Conservation (phyloP, 2,329 filamentous ascomycete species). For the Alternaria hordeiaustralica region DNA sequence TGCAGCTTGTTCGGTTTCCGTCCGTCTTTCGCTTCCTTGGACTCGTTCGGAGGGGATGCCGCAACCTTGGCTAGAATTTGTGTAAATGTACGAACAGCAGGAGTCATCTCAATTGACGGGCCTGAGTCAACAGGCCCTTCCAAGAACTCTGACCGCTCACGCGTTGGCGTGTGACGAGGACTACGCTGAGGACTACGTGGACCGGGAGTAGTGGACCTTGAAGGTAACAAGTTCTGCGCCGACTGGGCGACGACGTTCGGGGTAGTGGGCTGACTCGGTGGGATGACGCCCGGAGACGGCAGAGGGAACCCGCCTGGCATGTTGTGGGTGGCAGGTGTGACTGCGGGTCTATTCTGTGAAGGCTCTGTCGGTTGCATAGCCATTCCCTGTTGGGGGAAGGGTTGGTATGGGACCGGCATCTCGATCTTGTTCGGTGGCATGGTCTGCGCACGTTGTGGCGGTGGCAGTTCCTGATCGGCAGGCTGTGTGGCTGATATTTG, state of each 20-base stretch:
- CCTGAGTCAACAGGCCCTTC: slow-evolving; percentile 41
- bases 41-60: slow-evolving; percentile 67
- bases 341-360: slow-evolving; percentile 32
- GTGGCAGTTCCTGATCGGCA: slow-evolving; percentile 10
- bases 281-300: slow-evolving; percentile 51
- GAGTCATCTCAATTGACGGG: slow-evolving; percentile 27
- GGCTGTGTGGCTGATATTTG: slow-evolving; percentile 11
- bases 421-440: slow-evolving; percentile 33
- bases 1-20: slow-evolving; percentile 87
- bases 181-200: slow-evolving; percentile 19
- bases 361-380: not conserved
- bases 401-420: slow-evolving; percentile 27
- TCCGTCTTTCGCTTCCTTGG: slow-evolving; percentile 40
- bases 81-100: slow-evolving; percentile 45
- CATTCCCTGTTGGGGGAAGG: not conserved
- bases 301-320: slow-evolving; percentile 69
- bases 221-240: slow-evolving; percentile 28
- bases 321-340: slow-evolving; percentile 34
- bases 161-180: slow-evolving; percentile 36
- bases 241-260: slow-evolving; percentile 33
- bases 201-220: slow-evolving; percentile 18
- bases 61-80: slow-evolving; percentile 44
- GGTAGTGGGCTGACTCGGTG: slow-evolving; percentile 49
- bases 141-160: slow-evolving; percentile 43
- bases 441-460: slow-evolving; percentile 27